Percentiles rank a stretch among this genome's conserved stretches.
phyloP scores from a whole-genome alignment of 140 eudicot genomes.

The Flaveria floridana region DNA sequence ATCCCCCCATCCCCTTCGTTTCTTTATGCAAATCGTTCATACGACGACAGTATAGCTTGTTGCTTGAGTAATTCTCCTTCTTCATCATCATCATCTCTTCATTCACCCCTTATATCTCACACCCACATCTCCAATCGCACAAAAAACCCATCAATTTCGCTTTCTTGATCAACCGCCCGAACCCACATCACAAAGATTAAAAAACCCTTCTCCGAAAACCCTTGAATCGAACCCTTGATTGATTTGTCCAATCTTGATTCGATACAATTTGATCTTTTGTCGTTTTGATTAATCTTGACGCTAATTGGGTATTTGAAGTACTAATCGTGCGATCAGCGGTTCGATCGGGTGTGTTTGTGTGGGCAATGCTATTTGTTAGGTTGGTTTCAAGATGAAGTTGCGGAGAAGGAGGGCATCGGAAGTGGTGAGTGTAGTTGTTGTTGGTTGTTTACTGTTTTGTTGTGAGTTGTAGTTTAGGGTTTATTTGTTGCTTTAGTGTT shows the following conservation, averaged over 20 bases:
- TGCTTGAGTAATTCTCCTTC: slow-evolving; percentile 33
- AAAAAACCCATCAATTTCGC: slow-evolving; percentile 16
- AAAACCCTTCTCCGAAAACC: slow-evolving; percentile 39
- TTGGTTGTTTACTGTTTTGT: neutral
- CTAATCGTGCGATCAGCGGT: slow-evolving; percentile 38
- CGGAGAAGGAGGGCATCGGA: slow-evolving; percentile 86
- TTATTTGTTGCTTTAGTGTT: slow-evolving; percentile 30
- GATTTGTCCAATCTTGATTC: slow-evolving; percentile 20
- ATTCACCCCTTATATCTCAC: slow-evolving; percentile 24
- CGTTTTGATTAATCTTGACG: slow-evolving; percentile 8
- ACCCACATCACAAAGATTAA: neutral
- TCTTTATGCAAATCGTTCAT: neutral
- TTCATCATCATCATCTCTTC: slow-evolving; percentile 20
- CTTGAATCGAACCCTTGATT: slow-evolving; percentile 24
- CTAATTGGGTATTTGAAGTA: neutral
- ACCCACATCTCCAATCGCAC: slow-evolving; percentile 10
- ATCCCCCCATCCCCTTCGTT: neutral
- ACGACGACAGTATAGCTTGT: slow-evolving; percentile 22
- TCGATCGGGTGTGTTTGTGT: slow-evolving; percentile 40
- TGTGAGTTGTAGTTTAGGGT: slow-evolving; percentile 39
- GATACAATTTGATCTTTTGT: slow-evolving; percentile 25
- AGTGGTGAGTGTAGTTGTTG: slow-evolving; percentile 68
- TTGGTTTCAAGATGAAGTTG: slow-evolving; percentile 69
- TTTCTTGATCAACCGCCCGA: slow-evolving; percentile 24
- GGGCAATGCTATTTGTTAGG: slow-evolving; percentile 53